Evolutionary conservation across 176 grass and related monocot species (phyloP), one percentile per base, ranked within the genome.

Genomic region (Cocos nucifera): DNA sequence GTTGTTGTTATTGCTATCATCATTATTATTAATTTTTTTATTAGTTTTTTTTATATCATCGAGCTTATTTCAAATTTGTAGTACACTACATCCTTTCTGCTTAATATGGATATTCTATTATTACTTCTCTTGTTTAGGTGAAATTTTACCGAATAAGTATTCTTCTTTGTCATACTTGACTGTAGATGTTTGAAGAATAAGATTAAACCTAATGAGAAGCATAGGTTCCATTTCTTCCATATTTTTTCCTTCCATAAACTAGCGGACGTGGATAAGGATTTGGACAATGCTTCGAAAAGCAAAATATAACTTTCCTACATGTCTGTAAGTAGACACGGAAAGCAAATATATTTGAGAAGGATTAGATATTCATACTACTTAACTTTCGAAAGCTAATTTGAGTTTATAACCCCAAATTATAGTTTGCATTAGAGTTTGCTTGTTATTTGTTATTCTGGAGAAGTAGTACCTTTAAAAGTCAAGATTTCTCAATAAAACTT

Each of bases 221-320:
- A 48, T 64, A 93, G 65, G 53, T 79, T 75, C 51, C 88, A 93
- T 51, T 99, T 99, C 52, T 99, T 99, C 61, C 93, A 93, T 71
- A 99, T 88, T 64, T 99, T 93, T 82, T 99, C 93, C 81, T 99
- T 99, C 32, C 84, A 88, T 28, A 99, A 99, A 82, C 78, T 99
- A 67, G 94, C 88, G 54, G 94, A 99, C 77, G 74, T 99, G 59
- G 94, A 99, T 71, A 99, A 99, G 79, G 84, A 97, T 69, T 75
- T 74, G 63, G 88, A 73, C 19, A 89, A 76, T 79, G 78, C 73
- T 72, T 77, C 87, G 24, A 82, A 86, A 78, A 85, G 94, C 50
- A 80, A 79, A 83, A 80, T 77, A 80, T 77, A 61, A 88, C 94
- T 83, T 99, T 99, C 58, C 54, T 93, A 35, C 87, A 79, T 78